Evolutionary conservation across 2,329 filamentous ascomycete genomes (phyloP).

Genomic region (Fusarium torreyae): DNA sequence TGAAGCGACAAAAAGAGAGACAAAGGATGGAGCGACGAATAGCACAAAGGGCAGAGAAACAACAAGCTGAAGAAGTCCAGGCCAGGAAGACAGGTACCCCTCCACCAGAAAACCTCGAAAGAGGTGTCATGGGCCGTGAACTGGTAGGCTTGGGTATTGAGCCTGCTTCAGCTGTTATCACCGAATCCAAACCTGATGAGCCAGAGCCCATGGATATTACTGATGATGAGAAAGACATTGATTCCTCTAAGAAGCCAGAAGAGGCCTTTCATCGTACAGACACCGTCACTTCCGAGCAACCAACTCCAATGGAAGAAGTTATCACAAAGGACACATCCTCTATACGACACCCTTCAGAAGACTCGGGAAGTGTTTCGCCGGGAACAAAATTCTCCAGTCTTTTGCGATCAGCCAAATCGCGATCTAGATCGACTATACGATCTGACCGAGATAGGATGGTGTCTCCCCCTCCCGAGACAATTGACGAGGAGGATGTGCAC

Average conservation of each 20-base stretch:
- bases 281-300: slow-evolving; percentile 44
- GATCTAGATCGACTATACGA: slow-evolving; percentile 65
- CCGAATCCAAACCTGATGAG: slow-evolving; percentile 64
- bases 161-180: slow-evolving; percentile 68
- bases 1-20: slow-evolving; percentile 77
- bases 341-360: slow-evolving; percentile 42
- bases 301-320: slow-evolving; percentile 44
- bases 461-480: slow-evolving; percentile 56
- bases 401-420: slow-evolving; percentile 63
- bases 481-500: slow-evolving; percentile 65
- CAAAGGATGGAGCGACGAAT: slow-evolving; percentile 77
- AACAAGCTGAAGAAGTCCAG: slow-evolving; percentile 70
- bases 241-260: slow-evolving; percentile 44
- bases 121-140: slow-evolving; percentile 73
- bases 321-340: slow-evolving; percentile 43
- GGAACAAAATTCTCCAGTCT: slow-evolving; percentile 56
- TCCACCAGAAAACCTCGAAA: slow-evolving; percentile 70
- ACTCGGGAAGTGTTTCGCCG: slow-evolving; percentile 44
- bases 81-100: slow-evolving; percentile 66
- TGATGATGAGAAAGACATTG: slow-evolving; percentile 37
- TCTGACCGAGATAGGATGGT: slow-evolving; percentile 58
- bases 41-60: slow-evolving; percentile 76
- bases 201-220: slow-evolving; percentile 47
- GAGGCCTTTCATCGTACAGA: slow-evolving; percentile 53
- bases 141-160: slow-evolving; percentile 70